A percentile compares a stretch with the other conserved stretches of the same genome.
phyloP scores from a whole-genome alignment of 495 filamentous ascomycete species.

The Aspergillus hancockii region DNA sequence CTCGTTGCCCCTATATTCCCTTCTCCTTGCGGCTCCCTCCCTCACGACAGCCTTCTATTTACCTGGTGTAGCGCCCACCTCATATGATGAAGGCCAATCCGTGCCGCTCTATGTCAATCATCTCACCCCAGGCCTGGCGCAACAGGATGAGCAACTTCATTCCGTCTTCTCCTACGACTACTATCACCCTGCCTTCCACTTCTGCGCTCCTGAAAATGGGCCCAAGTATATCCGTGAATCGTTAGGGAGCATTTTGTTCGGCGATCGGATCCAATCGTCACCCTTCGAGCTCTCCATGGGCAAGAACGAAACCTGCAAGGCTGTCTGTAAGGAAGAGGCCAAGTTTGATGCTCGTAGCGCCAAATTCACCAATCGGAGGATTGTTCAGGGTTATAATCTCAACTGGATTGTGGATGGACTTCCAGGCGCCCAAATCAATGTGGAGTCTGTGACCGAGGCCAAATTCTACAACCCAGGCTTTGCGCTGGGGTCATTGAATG shows the following conservation, averaged over 20 bases:
- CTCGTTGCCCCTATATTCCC: conserved; percentile 27
- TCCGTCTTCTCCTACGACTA: conserved; percentile 96
- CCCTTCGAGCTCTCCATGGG: conserved; percentile 85
- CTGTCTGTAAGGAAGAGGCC: conserved; percentile 62
- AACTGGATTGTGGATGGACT: conserved; percentile 96
- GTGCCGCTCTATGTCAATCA: conserved; percentile 94
- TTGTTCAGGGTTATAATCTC: conserved; percentile 79
- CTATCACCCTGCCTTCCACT: conserved; percentile 83
- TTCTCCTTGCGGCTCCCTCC: conserved; percentile 37
- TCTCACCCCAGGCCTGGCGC: conserved; percentile 79
- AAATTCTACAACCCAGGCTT: conserved; percentile 89
- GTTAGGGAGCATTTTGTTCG: conserved; percentile 92
- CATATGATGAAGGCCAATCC: conserved; percentile 70
- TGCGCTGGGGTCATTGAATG: conserved; percentile 66
- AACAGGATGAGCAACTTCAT: conserved; percentile 72
- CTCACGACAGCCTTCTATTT: conserved; percentile 86
- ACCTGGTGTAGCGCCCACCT: conserved; percentile 91
- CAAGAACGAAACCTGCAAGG: conserved; percentile 82
- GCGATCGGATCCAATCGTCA: conserved; percentile 91
- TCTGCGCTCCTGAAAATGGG: conserved; percentile 77
- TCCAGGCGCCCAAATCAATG: conserved; percentile 77
- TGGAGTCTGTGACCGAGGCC: conserved; percentile 69
- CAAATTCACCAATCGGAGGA: conserved; percentile 78
- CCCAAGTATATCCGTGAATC: conserved; percentile 79
- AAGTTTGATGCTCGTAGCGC: conserved; percentile 68